phyloP scores from a whole-genome alignment of 169 alveolate species.

The Babesia gibsoni region DNA sequence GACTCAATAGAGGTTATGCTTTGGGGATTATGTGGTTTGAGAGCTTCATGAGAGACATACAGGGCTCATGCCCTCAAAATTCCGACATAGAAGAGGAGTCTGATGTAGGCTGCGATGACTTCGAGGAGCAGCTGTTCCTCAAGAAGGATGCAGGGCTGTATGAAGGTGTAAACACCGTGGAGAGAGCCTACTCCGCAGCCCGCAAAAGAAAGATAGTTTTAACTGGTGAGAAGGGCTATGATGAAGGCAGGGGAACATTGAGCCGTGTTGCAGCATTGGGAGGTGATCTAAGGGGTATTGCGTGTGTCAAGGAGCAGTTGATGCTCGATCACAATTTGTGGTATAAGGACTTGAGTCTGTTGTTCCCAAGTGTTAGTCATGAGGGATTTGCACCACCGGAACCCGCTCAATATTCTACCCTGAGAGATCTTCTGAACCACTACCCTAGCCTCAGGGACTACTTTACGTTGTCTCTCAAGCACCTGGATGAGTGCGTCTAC shows the following conservation, averaged over 20 bases:
- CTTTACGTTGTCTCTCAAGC: background rate
- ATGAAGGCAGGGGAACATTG: background rate
- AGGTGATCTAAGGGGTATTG: background rate
- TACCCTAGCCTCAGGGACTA: conserved; percentile 21
- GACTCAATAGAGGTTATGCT: conserved; percentile 13
- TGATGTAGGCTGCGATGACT: conserved; percentile 31
- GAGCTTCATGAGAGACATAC: conserved; percentile 1
- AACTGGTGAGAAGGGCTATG: background rate
- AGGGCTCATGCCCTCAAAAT: background rate
- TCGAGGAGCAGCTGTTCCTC: conserved; percentile 7
- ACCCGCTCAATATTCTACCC: background rate
- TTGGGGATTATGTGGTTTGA: conserved; percentile 39
- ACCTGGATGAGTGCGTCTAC: conserved; percentile 36
- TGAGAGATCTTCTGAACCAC: conserved; percentile 1
- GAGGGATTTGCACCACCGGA: background rate
- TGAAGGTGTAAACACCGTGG: conserved; percentile 14
- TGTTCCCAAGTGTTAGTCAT: background rate
- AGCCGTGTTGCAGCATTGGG: background rate
- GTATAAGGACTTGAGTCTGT: background rate
- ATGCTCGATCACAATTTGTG: conserved; percentile 16
- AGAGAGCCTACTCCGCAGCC: background rate
- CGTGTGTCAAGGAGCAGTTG: background rate
- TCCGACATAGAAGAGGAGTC: conserved; percentile 35
- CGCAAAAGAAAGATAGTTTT: conserved; percentile 10
- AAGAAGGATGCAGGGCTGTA: background rate